These are phyloP conservation scores for Sporothrix pseudoabietina DNA, from an alignment of 2,329 filamentous ascomycete species.

Conservation along the genomic window DNA sequence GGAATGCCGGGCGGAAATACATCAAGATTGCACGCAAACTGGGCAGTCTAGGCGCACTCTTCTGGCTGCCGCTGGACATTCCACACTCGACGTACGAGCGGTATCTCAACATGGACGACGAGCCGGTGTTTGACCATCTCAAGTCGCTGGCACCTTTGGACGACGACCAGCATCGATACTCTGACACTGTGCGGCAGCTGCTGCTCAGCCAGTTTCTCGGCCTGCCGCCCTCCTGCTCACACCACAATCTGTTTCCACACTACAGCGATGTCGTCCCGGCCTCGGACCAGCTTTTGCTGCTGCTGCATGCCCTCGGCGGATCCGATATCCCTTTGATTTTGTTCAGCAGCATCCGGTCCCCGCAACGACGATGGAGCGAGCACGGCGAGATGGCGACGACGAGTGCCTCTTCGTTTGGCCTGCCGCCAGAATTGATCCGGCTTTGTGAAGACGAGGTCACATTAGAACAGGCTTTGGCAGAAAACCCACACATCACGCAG, in stretches of 20 bases:
- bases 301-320: conserved; percentile 36
- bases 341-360: conserved; percentile 34
- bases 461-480: background rate
- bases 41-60: conserved; percentile 39
- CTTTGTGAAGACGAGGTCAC: background rate
- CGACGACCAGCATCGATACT: conserved; percentile 30
- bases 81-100: conserved; percentile 44
- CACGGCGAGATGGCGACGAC: conserved; percentile 38
- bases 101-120: conserved; percentile 43
- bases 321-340: conserved; percentile 36
- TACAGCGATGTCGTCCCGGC: conserved; percentile 38
- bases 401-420: conserved; percentile 36
- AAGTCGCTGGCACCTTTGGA: conserved; percentile 31
- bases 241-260: conserved; percentile 36
- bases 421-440: conserved; percentile 28
- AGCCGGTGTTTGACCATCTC: conserved; percentile 40
- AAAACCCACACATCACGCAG: background rate
- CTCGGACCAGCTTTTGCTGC: conserved; percentile 37
- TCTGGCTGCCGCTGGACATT: conserved; percentile 42
- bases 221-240: conserved; percentile 3
- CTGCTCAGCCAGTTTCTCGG: conserved; percentile 32
- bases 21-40: conserved; percentile 42
- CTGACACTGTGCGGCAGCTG: conserved; percentile 36
- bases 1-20: conserved; percentile 43
- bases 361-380: conserved; percentile 38